Evolutionary conservation across 1,139 yeast genomes (phyloP).

Genomic region (Saccharomycopsis hybrid): DNA sequence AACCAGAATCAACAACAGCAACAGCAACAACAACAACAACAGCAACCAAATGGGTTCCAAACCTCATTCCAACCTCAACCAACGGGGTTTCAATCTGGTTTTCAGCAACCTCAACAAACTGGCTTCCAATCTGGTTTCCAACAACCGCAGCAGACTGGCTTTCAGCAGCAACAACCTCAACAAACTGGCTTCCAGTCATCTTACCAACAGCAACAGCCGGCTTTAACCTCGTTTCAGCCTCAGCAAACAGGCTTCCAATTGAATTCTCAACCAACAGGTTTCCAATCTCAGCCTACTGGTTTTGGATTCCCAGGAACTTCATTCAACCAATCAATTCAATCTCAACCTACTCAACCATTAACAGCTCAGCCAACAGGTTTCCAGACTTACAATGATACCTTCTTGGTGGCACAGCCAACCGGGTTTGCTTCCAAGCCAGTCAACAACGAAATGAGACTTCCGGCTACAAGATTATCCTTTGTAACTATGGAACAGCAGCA

Average conservation of each 20-base stretch:
- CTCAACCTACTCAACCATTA: constrained; percentile 22
- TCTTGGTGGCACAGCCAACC: constrained; percentile 26
- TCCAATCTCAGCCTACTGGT: constrained; percentile 29
- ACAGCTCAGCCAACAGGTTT: constrained; percentile 26
- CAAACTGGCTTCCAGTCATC: constrained; percentile 18
- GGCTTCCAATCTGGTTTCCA: constrained; percentile 22
- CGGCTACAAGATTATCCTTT: constrained; percentile 70
- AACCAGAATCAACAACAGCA: constrained; percentile 23
- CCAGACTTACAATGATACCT: constrained; percentile 19
- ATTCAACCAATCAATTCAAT: constrained; percentile 4
- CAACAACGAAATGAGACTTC: constrained; percentile 44
- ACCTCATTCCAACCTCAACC: constrained; percentile 29
- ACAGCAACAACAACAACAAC: constrained; percentile 21
- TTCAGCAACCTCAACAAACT: constrained; percentile 21
- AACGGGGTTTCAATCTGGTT: constrained; percentile 31
- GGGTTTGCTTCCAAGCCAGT: constrained; percentile 33
- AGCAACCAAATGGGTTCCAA: constrained; percentile 24
- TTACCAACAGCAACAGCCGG: neutral
- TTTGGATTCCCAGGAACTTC: constrained; percentile 10
- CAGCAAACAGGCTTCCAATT: constrained; percentile 22
- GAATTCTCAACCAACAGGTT: constrained; percentile 26
- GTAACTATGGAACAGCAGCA: constrained; percentile 79
- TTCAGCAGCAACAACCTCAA: constrained; percentile 25
- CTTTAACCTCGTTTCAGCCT: constrained; percentile 18
- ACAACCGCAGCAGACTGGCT: constrained; percentile 36